These are phyloP conservation scores for Penicillium canescens DNA, from an alignment of 495 filamentous ascomycete species.

Conservation along the genomic window DNA sequence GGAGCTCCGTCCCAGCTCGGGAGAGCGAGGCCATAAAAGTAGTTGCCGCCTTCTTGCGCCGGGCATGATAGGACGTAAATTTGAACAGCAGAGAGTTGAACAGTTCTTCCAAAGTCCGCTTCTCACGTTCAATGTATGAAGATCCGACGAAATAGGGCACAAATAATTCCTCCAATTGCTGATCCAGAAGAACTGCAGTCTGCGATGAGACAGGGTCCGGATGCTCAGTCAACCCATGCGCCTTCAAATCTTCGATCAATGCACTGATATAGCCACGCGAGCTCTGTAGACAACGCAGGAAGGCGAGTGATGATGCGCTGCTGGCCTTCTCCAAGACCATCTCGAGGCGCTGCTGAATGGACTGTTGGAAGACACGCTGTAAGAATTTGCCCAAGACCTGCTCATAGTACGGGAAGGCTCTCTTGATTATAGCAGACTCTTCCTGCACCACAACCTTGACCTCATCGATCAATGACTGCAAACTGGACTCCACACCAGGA, in stretches of 20 bases:
- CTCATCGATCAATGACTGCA: slow-evolving; percentile 90
- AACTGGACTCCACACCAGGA: slow-evolving; percentile 84
- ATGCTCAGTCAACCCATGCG: slow-evolving; percentile 92
- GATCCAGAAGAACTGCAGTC: slow-evolving; percentile 82
- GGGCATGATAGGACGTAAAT: slow-evolving; percentile 88
- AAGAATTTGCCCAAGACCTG: slow-evolving; percentile 89
- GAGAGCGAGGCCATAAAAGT: slow-evolving; percentile 88
- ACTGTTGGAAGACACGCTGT: slow-evolving; percentile 96
- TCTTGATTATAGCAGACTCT: slow-evolving; percentile 91
- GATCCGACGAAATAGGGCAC: slow-evolving; percentile 93
- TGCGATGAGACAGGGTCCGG: slow-evolving; percentile 88
- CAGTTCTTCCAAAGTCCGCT: slow-evolving; percentile 83
- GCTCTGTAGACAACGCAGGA: slow-evolving; percentile 86
- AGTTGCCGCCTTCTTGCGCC: slow-evolving; percentile 79
- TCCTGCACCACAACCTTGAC: slow-evolving; percentile 95
- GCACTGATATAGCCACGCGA: slow-evolving; percentile 81
- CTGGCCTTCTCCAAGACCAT: slow-evolving; percentile 95
- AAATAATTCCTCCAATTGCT: slow-evolving; percentile 95
- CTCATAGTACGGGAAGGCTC: slow-evolving; percentile 94
- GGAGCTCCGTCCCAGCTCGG: slow-evolving; percentile 80
- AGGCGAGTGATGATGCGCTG: slow-evolving; percentile 85
- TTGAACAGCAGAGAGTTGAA: slow-evolving; percentile 93
- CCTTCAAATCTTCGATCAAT: slow-evolving; percentile 88
- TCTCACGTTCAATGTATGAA: slow-evolving; percentile 94
- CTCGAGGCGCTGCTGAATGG: slow-evolving; percentile 91